A percentile compares a stretch with the other conserved stretches of the same genome.
phyloP scores from a whole-genome alignment of 257 asterid species.

The Solanum piurae region DNA sequence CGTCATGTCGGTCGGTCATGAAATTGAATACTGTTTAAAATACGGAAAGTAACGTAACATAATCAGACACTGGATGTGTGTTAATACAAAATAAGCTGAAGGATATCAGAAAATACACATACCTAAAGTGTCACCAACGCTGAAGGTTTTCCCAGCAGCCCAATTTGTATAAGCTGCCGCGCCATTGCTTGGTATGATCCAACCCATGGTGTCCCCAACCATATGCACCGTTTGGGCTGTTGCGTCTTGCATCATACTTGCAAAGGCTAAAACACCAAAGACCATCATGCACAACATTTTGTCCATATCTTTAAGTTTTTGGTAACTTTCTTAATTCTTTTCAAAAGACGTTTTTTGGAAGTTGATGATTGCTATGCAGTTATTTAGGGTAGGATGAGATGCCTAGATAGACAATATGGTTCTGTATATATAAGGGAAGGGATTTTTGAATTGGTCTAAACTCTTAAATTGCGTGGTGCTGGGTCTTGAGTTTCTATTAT shows the following conservation, averaged over 20 bases:
- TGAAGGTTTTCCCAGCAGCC: constrained; percentile 26
- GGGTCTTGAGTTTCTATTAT: not conserved
- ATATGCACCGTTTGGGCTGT: constrained; percentile 18
- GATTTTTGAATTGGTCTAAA: not conserved
- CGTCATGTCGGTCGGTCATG: not conserved
- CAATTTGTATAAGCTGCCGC: constrained; percentile 17
- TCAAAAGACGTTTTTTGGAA: not conserved
- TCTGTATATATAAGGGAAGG: not conserved
- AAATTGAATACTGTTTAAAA: not conserved
- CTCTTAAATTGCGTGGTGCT: not conserved
- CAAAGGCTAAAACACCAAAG: constrained; percentile 5
- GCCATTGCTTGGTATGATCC: constrained; percentile 19
- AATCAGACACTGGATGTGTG: not conserved
- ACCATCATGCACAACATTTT: not conserved
- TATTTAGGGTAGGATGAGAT: not conserved
- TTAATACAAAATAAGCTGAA: not conserved
- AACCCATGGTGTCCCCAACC: constrained; percentile 28
- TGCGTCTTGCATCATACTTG: not conserved
- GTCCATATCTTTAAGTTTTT: not conserved
- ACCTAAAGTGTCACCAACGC: constrained; percentile 31
- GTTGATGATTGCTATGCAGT: not conserved
- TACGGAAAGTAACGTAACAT: not conserved
- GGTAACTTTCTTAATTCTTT: not conserved
- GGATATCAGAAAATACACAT: not conserved
- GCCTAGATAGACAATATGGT: too few species aligned